Conservation (phyloP, 768 basidiomycete species). For the Boletus coccyginus region DNA sequence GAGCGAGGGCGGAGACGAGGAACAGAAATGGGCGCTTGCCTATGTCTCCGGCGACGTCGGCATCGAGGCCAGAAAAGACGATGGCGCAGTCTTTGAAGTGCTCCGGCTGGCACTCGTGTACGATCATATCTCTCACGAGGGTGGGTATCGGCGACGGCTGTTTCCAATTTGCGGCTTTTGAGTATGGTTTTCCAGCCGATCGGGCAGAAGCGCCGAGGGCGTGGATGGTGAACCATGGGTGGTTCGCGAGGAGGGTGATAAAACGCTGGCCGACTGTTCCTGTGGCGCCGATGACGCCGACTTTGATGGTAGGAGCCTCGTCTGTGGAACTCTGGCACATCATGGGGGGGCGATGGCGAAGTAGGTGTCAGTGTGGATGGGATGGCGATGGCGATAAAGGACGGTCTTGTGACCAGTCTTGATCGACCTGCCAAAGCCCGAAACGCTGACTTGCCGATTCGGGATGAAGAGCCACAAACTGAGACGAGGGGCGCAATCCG, state of each 20-base stretch:
- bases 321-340: conserved; percentile 23
- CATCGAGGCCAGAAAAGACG: conserved; percentile 95
- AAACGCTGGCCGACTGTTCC: conserved; percentile 97
- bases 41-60: conserved; percentile 92
- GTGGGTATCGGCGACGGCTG: conserved; percentile 74
- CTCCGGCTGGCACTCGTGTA: conserved; percentile 74
- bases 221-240: conserved; percentile 89
- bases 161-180: conserved; percentile 81
- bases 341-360: not conserved
- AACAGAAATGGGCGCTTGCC: conserved; percentile 45
- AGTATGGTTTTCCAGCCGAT: conserved; percentile 83
- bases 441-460: conserved; percentile 4
- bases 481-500: not conserved
- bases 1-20: not conserved
- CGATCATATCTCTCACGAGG: conserved; percentile 50
- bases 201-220: conserved; percentile 86
- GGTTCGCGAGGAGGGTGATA: conserved; percentile 78
- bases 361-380: too few relatives aligned
- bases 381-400: not conserved
- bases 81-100: conserved; percentile 79
- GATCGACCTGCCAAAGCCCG: conserved; percentile 1
- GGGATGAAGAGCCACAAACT: not conserved
- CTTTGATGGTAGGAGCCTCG: conserved; percentile 34
- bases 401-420: not conserved
- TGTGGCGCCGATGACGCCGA: conserved; percentile 85